Evolutionary conservation across 768 basidiomycete species (phyloP).

Genomic region (Tylopilus intermedius): DNA sequence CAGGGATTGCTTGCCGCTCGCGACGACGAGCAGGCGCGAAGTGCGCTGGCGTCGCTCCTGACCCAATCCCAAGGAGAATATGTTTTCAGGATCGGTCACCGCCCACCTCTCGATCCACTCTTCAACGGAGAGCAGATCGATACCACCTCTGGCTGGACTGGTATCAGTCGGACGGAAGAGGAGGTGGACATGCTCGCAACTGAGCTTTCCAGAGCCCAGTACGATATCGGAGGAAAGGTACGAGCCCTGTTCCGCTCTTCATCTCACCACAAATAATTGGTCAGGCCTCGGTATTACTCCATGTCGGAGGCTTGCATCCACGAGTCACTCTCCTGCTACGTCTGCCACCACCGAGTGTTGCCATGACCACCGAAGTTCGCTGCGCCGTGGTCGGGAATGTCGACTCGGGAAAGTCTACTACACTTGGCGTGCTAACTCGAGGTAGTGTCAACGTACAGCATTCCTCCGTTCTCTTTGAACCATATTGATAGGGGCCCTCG

Average conservation of each 20-base stretch:
- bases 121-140: slow-evolving; percentile 48
- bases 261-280: not conserved
- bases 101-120: slow-evolving; percentile 53
- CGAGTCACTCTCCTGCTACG: slow-evolving; percentile 61
- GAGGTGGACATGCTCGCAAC: slow-evolving; percentile 47
- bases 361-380: slow-evolving; percentile 84
- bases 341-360: slow-evolving; percentile 70
- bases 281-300: slow-evolving; percentile 56
- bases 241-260: not conserved
- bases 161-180: slow-evolving; percentile 43
- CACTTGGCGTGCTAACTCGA: slow-evolving; percentile 90
- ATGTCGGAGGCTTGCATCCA: slow-evolving; percentile 42
- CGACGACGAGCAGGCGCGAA: slow-evolving; percentile 54
- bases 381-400: slow-evolving; percentile 97
- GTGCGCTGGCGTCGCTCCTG: slow-evolving; percentile 54
- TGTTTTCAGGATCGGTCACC: slow-evolving; percentile 65
- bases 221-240: slow-evolving; percentile 81
- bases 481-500: slow-evolving; percentile 52
- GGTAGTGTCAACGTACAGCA: slow-evolving; percentile 41
- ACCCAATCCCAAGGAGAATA: slow-evolving; percentile 71
- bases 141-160: slow-evolving; percentile 51
- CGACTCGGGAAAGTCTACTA: slow-evolving; percentile 91
- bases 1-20: slow-evolving; percentile 41
- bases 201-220: slow-evolving; percentile 46
- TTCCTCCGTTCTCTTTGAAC: slow-evolving; percentile 12